A percentile compares a stretch with the other conserved stretches of the same genome.
Conservation (phyloP, 2,329 filamentous ascomycete species). For the Madurella fahalii region DNA sequence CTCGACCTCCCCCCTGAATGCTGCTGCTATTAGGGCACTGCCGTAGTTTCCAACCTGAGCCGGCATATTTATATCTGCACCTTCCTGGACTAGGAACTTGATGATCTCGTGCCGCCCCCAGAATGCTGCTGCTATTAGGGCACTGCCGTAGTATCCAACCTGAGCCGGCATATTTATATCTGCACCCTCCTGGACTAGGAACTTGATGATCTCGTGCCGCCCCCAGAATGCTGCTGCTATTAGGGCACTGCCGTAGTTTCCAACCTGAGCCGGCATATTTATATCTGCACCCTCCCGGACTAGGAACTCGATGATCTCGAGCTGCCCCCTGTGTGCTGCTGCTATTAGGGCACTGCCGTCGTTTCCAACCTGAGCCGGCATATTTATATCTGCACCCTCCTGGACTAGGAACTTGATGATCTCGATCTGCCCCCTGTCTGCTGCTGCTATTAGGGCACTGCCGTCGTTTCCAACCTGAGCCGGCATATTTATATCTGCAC, state of each 20-base stretch:
- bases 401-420: neutral
- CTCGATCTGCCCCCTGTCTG: neutral
- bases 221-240: neutral
- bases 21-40: slow-evolving; percentile 2
- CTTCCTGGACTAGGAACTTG: too few relatives aligned
- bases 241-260: neutral
- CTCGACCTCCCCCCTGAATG: neutral
- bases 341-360: too few relatives aligned
- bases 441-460: neutral
- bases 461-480: neutral
- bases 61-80: too few relatives aligned
- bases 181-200: neutral
- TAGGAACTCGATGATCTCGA: too few relatives aligned
- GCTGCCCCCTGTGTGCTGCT: too few relatives aligned
- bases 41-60: neutral
- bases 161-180: too few relatives aligned
- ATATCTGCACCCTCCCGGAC: too few relatives aligned
- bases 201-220: neutral
- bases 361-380: neutral
- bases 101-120: too few relatives aligned
- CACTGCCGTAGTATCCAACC: too few relatives aligned
- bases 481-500: neutral
- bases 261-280: neutral
- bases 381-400: neutral
- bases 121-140: too few relatives aligned